These are phyloP conservation scores for Rhodosporidiobolus odoratus DNA, from an alignment of 768 basidiomycete species.

Conservation along the genomic window DNA sequence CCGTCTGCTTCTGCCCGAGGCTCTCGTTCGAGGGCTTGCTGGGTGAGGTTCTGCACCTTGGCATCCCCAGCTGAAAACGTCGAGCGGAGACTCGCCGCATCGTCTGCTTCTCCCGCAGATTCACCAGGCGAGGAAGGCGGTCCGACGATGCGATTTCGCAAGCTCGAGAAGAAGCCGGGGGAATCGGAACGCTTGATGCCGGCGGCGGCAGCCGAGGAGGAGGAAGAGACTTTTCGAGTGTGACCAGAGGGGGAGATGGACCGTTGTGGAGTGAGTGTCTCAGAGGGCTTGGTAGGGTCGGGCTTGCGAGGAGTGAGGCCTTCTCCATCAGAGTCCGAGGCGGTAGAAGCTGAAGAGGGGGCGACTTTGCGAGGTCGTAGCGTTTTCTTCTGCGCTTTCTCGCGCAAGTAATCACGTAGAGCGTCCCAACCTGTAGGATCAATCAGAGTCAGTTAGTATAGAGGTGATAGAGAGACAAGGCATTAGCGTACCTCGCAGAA, in stretches of 20 bases:
- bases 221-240: not conserved
- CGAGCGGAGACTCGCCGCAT: too few species aligned
- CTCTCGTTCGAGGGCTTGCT: constrained; percentile 15
- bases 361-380: not conserved
- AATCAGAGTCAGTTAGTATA: too few species aligned
- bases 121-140: not conserved
- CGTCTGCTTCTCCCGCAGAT: not conserved
- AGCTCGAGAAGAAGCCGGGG: constrained; percentile 28
- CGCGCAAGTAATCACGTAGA: constrained; percentile 4
- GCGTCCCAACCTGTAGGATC: constrained; percentile 24
- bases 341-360: not conserved
- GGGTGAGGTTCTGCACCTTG: constrained; percentile 1
- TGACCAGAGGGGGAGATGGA: not conserved
- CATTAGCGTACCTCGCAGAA: constrained; percentile 15
- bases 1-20: not conserved
- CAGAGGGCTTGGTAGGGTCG: not conserved
- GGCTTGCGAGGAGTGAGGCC: not conserved
- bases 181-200: constrained; percentile 10
- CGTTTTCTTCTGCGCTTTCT: constrained; percentile 30
- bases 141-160: constrained; percentile 26
- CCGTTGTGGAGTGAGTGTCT: not conserved
- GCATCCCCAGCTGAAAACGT: not conserved
- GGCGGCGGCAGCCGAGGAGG: not conserved
- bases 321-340: constrained; percentile 16
- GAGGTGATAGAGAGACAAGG: not conserved